These are phyloP conservation scores for Backusella australiensis DNA, from an alignment of 192 early-diverging fungal genomes.

Conservation along the genomic window DNA sequence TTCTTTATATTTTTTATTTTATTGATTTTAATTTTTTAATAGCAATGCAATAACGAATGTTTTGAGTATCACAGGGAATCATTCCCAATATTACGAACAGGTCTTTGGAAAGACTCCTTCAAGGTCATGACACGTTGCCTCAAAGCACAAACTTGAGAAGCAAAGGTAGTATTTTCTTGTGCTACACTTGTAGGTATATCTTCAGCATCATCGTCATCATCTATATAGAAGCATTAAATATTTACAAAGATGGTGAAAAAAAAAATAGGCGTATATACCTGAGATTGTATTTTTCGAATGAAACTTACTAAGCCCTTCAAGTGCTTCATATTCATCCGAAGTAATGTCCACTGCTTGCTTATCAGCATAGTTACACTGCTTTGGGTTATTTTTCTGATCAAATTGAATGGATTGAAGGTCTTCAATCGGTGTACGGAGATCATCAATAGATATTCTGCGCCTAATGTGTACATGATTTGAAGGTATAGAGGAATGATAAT, in stretches of 20 bases:
- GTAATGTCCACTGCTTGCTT: constrained; percentile 1
- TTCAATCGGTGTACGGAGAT: constrained; percentile 9
- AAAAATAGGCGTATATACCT: not conserved
- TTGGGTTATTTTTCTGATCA: not conserved
- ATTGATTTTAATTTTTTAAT: not conserved
- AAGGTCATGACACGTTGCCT: constrained; percentile 3
- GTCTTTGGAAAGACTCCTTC: constrained; percentile 10
- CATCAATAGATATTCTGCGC: constrained; percentile 14
- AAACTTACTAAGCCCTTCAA: constrained; percentile 9
- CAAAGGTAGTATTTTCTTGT: not conserved
- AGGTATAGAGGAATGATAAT: not conserved
- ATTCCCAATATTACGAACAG: not conserved
- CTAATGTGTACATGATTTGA: not conserved
- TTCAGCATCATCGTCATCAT: not conserved
- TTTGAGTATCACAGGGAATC: not conserved
- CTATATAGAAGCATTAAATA: not conserved
- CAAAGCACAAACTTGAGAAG: constrained; percentile 7
- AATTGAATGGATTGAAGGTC: constrained; percentile 1
- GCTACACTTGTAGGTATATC: not conserved
- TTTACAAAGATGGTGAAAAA: not conserved
- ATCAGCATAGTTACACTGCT: not conserved
- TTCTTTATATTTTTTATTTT: not conserved
- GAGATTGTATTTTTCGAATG: not conserved
- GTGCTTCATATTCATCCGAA: constrained; percentile 8
- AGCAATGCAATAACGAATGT: not conserved